Percentiles rank a stretch among this genome's conserved stretches.
Evolutionary conservation across 23 red algal species (phyloP).

Genomic region (Cyanidiococcus yangmingshanensis): DNA sequence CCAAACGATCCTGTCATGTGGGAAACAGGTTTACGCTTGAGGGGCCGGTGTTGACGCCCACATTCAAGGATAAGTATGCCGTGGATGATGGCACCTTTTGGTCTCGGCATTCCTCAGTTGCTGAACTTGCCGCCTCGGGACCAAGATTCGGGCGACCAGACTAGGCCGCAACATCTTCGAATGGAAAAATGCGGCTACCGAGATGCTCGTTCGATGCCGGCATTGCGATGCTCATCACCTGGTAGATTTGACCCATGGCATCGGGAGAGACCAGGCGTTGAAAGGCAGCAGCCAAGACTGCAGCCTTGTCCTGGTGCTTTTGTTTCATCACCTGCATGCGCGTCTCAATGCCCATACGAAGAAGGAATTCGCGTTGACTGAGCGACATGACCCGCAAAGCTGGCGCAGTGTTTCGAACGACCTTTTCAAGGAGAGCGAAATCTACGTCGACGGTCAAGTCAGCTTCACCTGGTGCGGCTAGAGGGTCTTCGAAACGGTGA

Average conservation of each 20-base stretch:
- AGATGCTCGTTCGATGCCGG: not conserved
- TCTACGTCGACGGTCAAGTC: slow-evolving; percentile 93
- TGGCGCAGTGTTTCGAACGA: slow-evolving; percentile 17
- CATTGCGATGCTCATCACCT: not conserved
- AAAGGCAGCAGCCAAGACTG: not conserved
- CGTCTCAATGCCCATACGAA: slow-evolving; percentile 43
- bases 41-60: no score
- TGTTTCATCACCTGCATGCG: slow-evolving; percentile 27
- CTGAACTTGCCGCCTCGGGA: no score
- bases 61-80: no score
- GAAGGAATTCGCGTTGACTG: slow-evolving; percentile 54
- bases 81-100: no score
- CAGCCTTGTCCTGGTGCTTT: not conserved
- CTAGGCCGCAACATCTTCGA: no score
- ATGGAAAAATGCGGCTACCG: no score
- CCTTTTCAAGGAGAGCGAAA: slow-evolving; percentile 43
- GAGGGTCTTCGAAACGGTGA: slow-evolving; percentile 37
- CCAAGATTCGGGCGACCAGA: no score
- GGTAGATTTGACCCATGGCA: slow-evolving; percentile 3
- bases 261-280: not conserved
- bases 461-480: slow-evolving; percentile 43
- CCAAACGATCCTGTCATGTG: no score
- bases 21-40: no score
- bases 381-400: slow-evolving; percentile 28
- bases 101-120: no score